Evolutionary conservation across 345 rosid genomes (phyloP).

Genomic region (Physaria fendleri): DNA sequence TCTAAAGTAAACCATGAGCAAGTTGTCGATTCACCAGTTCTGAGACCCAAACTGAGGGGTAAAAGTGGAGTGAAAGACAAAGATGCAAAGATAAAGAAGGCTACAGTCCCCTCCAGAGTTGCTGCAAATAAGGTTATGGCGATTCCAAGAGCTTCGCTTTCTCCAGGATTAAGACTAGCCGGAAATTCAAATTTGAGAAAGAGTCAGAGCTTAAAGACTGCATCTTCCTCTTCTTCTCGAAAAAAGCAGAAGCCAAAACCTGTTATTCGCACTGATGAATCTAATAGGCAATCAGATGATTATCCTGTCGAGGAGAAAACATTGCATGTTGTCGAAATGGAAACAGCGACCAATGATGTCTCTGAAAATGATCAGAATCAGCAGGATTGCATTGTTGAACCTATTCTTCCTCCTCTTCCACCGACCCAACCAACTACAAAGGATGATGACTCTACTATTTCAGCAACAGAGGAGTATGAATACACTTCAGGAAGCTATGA

Average conservation of each 20-base stretch:
- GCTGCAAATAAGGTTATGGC: constrained; percentile 28
- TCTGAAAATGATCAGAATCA: constrained; percentile 38
- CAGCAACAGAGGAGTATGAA: constrained; percentile 40
- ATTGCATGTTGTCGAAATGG: constrained; percentile 54
- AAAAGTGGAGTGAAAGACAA: constrained; percentile 19
- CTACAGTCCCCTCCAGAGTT: constrained; percentile 28
- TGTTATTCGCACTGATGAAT: constrained; percentile 18
- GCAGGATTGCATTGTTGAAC: constrained; percentile 30
- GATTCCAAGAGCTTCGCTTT: constrained; percentile 36
- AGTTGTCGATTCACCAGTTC: constrained; percentile 15
- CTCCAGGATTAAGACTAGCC: constrained; percentile 30
- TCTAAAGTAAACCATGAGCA: background rate
- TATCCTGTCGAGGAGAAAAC: constrained; percentile 56
- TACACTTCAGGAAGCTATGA: constrained; percentile 27
- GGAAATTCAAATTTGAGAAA: constrained; percentile 38
- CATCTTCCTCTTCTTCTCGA: constrained; percentile 26
- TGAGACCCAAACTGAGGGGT: background rate
- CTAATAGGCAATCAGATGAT: constrained; percentile 23
- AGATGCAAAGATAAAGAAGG: constrained; percentile 26
- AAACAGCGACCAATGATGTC: constrained; percentile 23
- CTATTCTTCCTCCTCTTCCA: constrained; percentile 17
- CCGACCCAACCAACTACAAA: too few relatives aligned
- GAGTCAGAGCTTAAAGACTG: constrained; percentile 36
- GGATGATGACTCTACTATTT: constrained; percentile 29
- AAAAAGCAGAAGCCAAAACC: constrained; percentile 31